A percentile compares a stretch with the other conserved stretches of the same genome.
These are phyloP conservation scores for Meyerozyma guilliermondii DNA, from an alignment of 1,139 yeast species.

Conservation along the genomic window DNA sequence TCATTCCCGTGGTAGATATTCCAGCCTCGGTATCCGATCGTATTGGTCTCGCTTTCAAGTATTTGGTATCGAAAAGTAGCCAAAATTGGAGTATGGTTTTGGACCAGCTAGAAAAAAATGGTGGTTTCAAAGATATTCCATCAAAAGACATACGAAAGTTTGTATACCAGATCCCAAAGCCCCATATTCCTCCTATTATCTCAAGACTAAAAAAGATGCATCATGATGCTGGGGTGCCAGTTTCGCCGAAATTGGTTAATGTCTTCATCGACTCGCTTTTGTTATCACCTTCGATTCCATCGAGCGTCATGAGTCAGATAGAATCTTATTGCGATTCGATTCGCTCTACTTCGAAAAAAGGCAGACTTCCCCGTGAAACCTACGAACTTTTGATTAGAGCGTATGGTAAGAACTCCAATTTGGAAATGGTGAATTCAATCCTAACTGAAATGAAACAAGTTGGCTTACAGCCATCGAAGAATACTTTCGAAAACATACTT, in stretches of 20 bases:
- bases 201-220: slow-evolving; percentile 24
- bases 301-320: slow-evolving; percentile 17
- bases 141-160: slow-evolving; percentile 35
- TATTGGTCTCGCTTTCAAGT: slow-evolving; percentile 1
- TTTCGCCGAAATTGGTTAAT: slow-evolving; percentile 34
- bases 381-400: slow-evolving; percentile 37
- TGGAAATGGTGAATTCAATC: slow-evolving; percentile 28
- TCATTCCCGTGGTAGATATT: slow-evolving; percentile 2
- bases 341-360: slow-evolving; percentile 12
- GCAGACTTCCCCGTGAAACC: slow-evolving; percentile 19
- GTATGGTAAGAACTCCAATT: slow-evolving; percentile 29
- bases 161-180: slow-evolving; percentile 40
- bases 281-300: slow-evolving; percentile 11
- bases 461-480: slow-evolving; percentile 51
- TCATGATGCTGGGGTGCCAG: slow-evolving; percentile 30
- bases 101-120: slow-evolving; percentile 32
- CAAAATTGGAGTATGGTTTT: slow-evolving; percentile 58
- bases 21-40: slow-evolving; percentile 1
- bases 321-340: slow-evolving; percentile 20
- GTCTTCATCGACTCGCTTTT: slow-evolving; percentile 41
- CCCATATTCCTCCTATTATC: slow-evolving; percentile 29
- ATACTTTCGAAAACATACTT: slow-evolving; percentile 58
- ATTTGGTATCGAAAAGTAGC: slow-evolving; percentile 29
- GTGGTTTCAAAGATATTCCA: slow-evolving; percentile 37
- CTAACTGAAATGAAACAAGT: slow-evolving; percentile 45